Evolutionary conservation across 768 basidiomycete genomes (phyloP).

Genomic region (Tricholoma furcatifolium): DNA sequence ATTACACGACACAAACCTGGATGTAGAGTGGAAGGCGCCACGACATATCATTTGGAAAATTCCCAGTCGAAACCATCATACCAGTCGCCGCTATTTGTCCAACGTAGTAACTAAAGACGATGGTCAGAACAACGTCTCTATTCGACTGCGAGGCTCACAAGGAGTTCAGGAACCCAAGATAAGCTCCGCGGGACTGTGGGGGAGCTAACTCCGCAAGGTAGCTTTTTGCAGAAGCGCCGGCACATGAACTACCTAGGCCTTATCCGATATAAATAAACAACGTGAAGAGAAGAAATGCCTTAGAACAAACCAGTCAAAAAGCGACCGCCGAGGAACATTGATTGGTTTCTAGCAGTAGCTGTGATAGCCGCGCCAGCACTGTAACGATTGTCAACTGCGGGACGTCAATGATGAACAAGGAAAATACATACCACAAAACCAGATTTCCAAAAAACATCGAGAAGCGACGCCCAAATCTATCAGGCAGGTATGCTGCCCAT

Average conservation of each 20-base stretch:
- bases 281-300: not conserved
- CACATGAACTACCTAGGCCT: conserved; percentile 42
- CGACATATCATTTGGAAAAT: conserved; percentile 36
- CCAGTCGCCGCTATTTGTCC: conserved; percentile 56
- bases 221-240: conserved; percentile 48
- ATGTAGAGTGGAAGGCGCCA: conserved; percentile 54
- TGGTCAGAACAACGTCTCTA: not conserved
- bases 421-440: conserved; percentile 37
- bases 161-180: conserved; percentile 51
- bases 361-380: conserved; percentile 49
- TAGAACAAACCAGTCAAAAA: conserved; percentile 43
- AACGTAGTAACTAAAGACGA: conserved; percentile 40
- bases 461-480: conserved; percentile 47
- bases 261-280: conserved; percentile 4
- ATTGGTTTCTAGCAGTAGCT: conserved; percentile 42
- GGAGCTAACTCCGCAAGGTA: conserved; percentile 52
- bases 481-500: conserved; percentile 40
- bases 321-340: conserved; percentile 47
- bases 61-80: conserved; percentile 53
- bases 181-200: conserved; percentile 46
- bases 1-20: conserved; percentile 29
- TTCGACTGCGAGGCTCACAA: conserved; percentile 30
- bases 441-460: conserved; percentile 50
- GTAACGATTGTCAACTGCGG: not conserved
- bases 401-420: not conserved